Conservation (phyloP, 2,329 filamentous ascomycete species). For the Albophoma yamanashiensis region DNA sequence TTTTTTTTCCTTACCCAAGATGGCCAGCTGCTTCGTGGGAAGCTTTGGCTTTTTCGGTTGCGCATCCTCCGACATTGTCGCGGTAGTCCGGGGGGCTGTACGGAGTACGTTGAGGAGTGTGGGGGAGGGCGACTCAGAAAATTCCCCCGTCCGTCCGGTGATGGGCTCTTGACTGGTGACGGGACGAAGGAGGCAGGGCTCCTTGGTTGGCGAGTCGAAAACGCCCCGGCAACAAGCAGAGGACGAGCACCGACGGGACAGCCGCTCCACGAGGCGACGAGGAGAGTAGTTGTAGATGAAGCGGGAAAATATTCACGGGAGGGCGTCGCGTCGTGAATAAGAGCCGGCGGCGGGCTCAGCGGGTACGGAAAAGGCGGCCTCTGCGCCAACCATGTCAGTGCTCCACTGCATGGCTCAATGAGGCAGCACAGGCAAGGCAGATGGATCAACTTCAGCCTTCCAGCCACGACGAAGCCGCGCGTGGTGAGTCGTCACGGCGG, state of each 20-base stretch:
- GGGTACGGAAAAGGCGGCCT: background rate
- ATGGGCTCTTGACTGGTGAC: background rate
- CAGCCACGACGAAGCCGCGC: background rate
- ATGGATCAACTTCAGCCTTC: background rate
- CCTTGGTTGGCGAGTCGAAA: background rate
- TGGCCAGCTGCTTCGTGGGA: slow-evolving; percentile 65
- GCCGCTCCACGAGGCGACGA: background rate
- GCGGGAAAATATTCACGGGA: background rate
- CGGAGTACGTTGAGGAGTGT: background rate
- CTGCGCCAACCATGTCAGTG: background rate
- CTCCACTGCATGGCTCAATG: background rate
- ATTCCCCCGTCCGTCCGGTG: background rate
- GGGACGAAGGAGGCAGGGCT: background rate
- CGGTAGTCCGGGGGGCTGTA: background rate
- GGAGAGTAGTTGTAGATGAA: background rate
- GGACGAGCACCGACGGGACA: background rate
- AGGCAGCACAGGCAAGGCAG: background rate
- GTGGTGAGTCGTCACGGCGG: too few relatives aligned
- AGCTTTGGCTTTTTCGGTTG: slow-evolving; percentile 47
- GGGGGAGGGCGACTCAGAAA: background rate
- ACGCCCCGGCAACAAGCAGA: background rate
- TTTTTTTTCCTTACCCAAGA: slow-evolving; percentile 53
- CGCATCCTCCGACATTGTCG: slow-evolving; percentile 1
- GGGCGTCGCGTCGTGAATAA: background rate
- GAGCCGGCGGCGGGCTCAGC: background rate